Conservation (phyloP, 768 basidiomycete species). For the Tephrocybe sp. region DNA sequence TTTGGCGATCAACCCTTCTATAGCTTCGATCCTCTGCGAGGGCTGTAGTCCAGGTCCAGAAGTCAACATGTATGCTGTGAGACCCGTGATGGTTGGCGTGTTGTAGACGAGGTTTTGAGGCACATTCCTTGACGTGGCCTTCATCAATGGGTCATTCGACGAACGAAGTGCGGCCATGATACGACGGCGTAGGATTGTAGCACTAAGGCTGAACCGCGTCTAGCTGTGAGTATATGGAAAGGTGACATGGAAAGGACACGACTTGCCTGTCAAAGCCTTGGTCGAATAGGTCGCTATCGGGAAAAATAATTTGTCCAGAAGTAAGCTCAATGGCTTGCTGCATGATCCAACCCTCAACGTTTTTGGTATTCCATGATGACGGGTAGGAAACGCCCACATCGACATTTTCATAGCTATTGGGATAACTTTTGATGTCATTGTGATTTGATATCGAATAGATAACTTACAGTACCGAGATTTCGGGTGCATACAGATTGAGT, state of each 20-base stretch:
- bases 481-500: conserved; percentile 34
- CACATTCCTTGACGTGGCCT: not conserved
- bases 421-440: too few species aligned
- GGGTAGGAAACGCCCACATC: conserved; percentile 23
- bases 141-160: not conserved
- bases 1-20: too few species aligned
- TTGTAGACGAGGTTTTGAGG: not conserved
- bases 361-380: conserved; percentile 16
- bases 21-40: too few species aligned
- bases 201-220: conserved; percentile 31
- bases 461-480: conserved; percentile 39
- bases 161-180: conserved; percentile 7
- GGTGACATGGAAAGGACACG: not conserved
- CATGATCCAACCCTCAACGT: conserved; percentile 26
- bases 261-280: conserved; percentile 21
- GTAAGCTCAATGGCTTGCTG: conserved; percentile 17
- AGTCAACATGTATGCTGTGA: not conserved
- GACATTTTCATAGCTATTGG: conserved; percentile 25
- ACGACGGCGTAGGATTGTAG: conserved; percentile 16
- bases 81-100: not conserved
- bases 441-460: not conserved
- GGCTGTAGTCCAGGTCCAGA: too few species aligned
- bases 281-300: not conserved
- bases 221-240: not conserved
- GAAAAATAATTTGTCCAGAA: conserved; percentile 4